Evolutionary conservation across 345 rosid species (phyloP), one percentile per base, ranked within the genome.

Genomic region (Moricandia moricandioides): DNA sequence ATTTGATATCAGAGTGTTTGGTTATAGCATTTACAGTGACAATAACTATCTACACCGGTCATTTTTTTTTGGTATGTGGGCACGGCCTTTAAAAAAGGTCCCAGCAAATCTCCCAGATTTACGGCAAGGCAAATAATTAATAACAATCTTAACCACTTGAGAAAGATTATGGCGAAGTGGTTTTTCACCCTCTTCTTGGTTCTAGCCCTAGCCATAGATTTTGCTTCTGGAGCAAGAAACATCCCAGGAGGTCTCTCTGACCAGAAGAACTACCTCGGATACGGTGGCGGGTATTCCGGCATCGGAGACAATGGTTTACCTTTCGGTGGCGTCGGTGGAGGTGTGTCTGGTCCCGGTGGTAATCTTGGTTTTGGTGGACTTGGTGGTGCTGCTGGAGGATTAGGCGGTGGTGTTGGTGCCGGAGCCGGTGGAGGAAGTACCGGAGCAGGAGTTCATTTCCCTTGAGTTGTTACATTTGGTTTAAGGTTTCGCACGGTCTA

Each of bases 281-380:
- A 84, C n/a, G 92, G 91, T 24, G 96, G 96, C 2, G 96, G 93
- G 45, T 78, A 14, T 60, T 62, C 86, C 1, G 95, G 98, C 2
- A 2, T 90, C 7, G 98, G 92, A 4, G 64, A 80, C 61, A 56
- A 80, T 29, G 86, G 87, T 12, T 55, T 86, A 56, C 91, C 91
- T 2, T 78, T 80, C 17, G 86, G 86, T 40, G 89, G 91, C 1
- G 79, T 78, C 21, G 92, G 92, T 4, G 94, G 74, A 8, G 91
- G 91, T 1, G 75, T 84, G 17, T 67, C 84, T 35, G 88, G 88
- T 9, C 81, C 76, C 0, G 86, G 78, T 1, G 86, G 83, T 1
- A 55, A 54, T 29, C 72, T 74, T 56, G 84, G 82, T 37, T 56
- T 69, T 24, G 84, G 82, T 39, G 80, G 80, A 71, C 62, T 71